phyloP scores from a whole-genome alignment of 2,329 filamentous ascomycete genomes.

The Ophiostoma quercus region DNA sequence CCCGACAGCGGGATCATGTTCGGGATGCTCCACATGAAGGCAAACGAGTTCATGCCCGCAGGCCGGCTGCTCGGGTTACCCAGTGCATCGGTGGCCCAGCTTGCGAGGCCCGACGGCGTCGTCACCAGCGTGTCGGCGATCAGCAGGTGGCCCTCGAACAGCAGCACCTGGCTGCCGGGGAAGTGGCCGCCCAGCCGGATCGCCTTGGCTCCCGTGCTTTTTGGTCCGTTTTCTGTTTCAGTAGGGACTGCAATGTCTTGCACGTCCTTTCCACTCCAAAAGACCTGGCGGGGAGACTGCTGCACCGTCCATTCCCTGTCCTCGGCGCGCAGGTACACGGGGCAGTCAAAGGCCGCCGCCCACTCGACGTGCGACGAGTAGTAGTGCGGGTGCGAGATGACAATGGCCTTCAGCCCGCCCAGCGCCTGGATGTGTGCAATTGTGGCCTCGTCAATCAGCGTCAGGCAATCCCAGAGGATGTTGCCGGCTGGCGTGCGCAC shows the following conservation, averaged over 20 bases:
- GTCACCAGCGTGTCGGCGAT: constrained; percentile 73
- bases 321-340: constrained; percentile 61
- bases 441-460: constrained; percentile 62
- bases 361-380: constrained; percentile 73
- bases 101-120: constrained; percentile 53
- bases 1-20: constrained; percentile 68
- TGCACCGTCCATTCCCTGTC: constrained; percentile 61
- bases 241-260: constrained; percentile 34
- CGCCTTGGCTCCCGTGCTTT: constrained; percentile 40
- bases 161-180: constrained; percentile 63
- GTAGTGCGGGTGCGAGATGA: constrained; percentile 77
- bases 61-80: constrained; percentile 38
- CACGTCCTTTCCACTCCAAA: constrained; percentile 41
- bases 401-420: constrained; percentile 66
- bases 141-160: constrained; percentile 58
- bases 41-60: constrained; percentile 48
- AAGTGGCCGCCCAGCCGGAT: constrained; percentile 77
- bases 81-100: constrained; percentile 43
- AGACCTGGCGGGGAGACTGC: constrained; percentile 41
- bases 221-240: no score
- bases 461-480: constrained; percentile 73
- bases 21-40: constrained; percentile 73
- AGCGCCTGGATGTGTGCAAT: constrained; percentile 50
- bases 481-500: constrained; percentile 62
- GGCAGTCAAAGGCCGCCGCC: constrained; percentile 63